These are phyloP conservation scores for Aeminium ludgeri DNA, from an alignment of 495 filamentous ascomycete genomes.

Conservation along the genomic window DNA sequence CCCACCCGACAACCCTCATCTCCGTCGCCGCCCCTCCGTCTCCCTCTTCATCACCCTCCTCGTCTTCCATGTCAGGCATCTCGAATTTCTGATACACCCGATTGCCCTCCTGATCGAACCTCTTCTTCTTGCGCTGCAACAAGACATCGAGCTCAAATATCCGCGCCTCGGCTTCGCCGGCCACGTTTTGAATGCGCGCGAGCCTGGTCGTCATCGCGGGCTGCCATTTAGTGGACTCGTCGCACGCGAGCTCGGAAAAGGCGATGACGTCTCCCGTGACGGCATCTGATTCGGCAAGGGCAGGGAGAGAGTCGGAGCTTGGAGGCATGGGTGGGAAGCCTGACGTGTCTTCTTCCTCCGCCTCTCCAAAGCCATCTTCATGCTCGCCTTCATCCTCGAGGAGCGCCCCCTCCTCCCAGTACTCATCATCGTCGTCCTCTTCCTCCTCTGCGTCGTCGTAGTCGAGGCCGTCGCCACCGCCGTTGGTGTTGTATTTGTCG, in stretches of 20 bases:
- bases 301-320: conserved; percentile 39
- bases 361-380: conserved; percentile 23
- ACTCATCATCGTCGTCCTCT: conserved; percentile 26
- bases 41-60: conserved; percentile 35
- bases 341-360: too few species aligned
- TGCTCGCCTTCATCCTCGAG: conserved; percentile 26
- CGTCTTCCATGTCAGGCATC: conserved; percentile 40
- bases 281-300: conserved; percentile 33
- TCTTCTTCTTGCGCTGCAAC: conserved; percentile 35
- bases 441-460: conserved; percentile 22
- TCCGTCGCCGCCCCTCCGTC: conserved; percentile 35
- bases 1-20: conserved; percentile 38
- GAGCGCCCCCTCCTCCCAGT: conserved; percentile 16
- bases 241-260: conserved; percentile 64
- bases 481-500: conserved; percentile 16
- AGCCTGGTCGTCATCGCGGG: conserved; percentile 51
- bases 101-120: conserved; percentile 37
- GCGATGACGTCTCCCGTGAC: conserved; percentile 51
- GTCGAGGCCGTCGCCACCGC: conserved; percentile 24
- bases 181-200: conserved; percentile 48
- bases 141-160: conserved; percentile 28
- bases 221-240: conserved; percentile 52
- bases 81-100: conserved; percentile 49
- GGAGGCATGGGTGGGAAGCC: conserved; percentile 43
- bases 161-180: conserved; percentile 24